Evolutionary conservation across 1,139 yeast species (phyloP).

Genomic region (Protomyces arabidopsidicola): DNA sequence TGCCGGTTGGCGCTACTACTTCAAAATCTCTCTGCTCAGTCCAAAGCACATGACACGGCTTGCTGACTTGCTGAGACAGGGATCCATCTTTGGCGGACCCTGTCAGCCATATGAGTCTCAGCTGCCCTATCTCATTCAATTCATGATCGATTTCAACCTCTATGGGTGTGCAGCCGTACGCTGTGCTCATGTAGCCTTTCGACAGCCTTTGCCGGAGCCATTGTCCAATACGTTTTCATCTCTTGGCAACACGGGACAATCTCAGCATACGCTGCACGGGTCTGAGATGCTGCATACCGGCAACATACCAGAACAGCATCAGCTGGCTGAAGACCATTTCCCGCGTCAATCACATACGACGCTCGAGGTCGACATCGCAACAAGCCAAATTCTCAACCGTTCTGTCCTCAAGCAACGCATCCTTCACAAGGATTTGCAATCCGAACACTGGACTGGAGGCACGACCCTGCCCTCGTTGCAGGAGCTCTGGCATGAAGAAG

Average conservation of each 20-base stretch:
- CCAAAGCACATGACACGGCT: conserved; percentile 59
- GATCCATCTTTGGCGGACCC: conserved; percentile 42
- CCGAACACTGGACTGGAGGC: conserved; percentile 38
- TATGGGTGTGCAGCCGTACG: conserved; percentile 79
- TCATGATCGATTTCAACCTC: conserved; percentile 73
- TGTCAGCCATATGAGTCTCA: conserved; percentile 70
- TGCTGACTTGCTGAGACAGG: conserved; percentile 56
- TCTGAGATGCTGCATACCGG: conserved; percentile 5
- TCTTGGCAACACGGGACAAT: background rate
- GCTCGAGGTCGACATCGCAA: conserved; percentile 64
- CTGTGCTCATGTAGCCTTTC: conserved; percentile 33
- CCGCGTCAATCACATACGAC: conserved; percentile 58
- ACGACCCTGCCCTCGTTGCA: conserved; percentile 49
- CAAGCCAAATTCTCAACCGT: conserved; percentile 58
- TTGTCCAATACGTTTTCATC: background rate
- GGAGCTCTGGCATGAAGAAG: conserved; percentile 59
- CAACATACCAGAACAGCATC: conserved; percentile 22
- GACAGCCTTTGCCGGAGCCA: conserved; percentile 32
- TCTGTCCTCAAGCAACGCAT: conserved; percentile 45
- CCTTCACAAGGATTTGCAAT: conserved; percentile 49
- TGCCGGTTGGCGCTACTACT: conserved; percentile 57
- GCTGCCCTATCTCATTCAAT: conserved; percentile 69
- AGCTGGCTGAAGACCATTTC: conserved; percentile 35
- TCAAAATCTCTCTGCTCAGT: conserved; percentile 63
- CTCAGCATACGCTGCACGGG: conserved; percentile 24